These are phyloP conservation scores for Coemansia erecta DNA, from an alignment of 192 early-diverging fungal species.

Conservation along the genomic window DNA sequence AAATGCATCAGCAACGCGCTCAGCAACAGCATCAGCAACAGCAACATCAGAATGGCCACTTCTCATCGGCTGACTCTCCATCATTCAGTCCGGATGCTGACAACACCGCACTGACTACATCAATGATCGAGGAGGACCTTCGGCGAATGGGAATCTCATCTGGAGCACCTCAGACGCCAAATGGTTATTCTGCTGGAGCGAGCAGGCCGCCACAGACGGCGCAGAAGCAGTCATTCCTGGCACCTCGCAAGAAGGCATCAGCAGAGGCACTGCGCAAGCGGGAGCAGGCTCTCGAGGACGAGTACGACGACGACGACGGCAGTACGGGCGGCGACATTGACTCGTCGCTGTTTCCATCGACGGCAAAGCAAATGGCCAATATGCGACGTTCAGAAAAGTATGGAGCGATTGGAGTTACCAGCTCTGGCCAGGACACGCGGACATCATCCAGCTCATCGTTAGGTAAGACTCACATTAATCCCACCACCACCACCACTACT, in stretches of 20 bases:
- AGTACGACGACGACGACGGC: conserved; percentile 46
- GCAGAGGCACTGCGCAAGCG: conserved; percentile 26
- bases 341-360: conserved; percentile 33
- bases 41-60: conserved; percentile 13
- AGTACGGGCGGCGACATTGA: conserved; percentile 30
- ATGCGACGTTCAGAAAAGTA: conserved; percentile 38
- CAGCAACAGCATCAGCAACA: conserved; percentile 18
- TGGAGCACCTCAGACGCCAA: too few relatives aligned
- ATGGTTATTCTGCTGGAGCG: too few relatives aligned
- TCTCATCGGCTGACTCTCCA: conserved; percentile 3
- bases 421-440: neutral
- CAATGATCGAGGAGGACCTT: conserved; percentile 18
- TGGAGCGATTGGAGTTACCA: conserved; percentile 7
- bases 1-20: conserved; percentile 13
- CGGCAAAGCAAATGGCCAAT: conserved; percentile 24
- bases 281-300: conserved; percentile 39
- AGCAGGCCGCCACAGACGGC: neutral
- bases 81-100: conserved; percentile 8
- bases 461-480: conserved; percentile 31
- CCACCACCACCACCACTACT: conserved; percentile 10
- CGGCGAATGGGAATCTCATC: conserved; percentile 28
- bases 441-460: conserved; percentile 5
- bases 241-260: conserved; percentile 21
- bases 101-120: neutral
- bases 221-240: conserved; percentile 12